Percentiles rank a stretch among this genome's conserved stretches.
These are phyloP conservation scores for Hyaloperonospora arabidopsidis DNA, from an alignment of 352 stramenopile species.

Conservation along the genomic window DNA sequence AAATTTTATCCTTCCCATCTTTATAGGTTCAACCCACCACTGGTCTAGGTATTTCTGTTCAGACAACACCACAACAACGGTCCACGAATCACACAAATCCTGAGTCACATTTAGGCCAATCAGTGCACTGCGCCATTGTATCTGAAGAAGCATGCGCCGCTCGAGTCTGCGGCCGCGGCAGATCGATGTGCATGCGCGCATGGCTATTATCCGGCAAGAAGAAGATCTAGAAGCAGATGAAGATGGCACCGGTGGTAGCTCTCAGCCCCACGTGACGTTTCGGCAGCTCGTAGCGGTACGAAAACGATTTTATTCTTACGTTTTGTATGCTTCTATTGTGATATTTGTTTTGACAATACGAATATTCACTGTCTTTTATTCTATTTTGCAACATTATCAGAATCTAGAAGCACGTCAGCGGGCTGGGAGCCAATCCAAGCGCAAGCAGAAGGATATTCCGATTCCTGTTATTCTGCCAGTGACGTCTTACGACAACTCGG, in stretches of 20 bases:
- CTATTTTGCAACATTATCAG: slow-evolving; percentile 22
- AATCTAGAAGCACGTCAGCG: slow-evolving; percentile 55
- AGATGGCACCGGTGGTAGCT: slow-evolving; percentile 25
- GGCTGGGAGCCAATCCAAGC: slow-evolving; percentile 26
- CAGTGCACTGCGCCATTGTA: too few relatives aligned
- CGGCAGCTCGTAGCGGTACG: slow-evolving; percentile 66
- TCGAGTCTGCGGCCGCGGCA: slow-evolving; percentile 80
- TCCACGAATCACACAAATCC: too few relatives aligned
- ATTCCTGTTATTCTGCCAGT: slow-evolving; percentile 75
- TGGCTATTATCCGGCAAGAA: slow-evolving; percentile 76
- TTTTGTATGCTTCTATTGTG: slow-evolving; percentile 5
- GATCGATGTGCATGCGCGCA: slow-evolving; percentile 83
- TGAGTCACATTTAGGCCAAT: too few relatives aligned
- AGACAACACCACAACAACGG: too few relatives aligned
- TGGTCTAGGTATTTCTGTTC: too few relatives aligned
- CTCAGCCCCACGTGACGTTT: slow-evolving; percentile 47
- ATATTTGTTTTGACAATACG: neutral
- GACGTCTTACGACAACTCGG: slow-evolving; percentile 54
- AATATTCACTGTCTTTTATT: neutral
- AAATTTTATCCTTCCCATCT: too few relatives aligned
- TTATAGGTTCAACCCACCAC: too few relatives aligned
- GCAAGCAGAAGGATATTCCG: slow-evolving; percentile 84
- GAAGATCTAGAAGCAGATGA: slow-evolving; percentile 72
- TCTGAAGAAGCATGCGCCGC: slow-evolving; percentile 41
- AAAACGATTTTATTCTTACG: slow-evolving; percentile 5